phyloP scores from a whole-genome alignment of 2,329 filamentous ascomycete genomes.

The Helotiales sp. region DNA sequence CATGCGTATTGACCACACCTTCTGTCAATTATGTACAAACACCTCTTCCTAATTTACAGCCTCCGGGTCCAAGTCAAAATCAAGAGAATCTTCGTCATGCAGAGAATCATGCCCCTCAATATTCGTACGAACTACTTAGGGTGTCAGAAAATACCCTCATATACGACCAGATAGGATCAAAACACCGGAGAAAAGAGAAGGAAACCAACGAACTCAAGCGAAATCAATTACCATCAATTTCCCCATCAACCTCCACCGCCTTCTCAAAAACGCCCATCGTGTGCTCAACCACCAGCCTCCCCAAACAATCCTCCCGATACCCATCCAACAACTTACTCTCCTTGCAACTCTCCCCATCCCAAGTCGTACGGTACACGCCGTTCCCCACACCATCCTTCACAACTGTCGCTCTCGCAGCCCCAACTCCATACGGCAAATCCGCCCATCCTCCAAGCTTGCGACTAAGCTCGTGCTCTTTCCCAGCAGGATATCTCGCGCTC shows the following conservation, averaged over 20 bases:
- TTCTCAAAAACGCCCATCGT: constrained; percentile 34
- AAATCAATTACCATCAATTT: constrained; percentile 11
- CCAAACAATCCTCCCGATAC: constrained; percentile 40
- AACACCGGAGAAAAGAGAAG: background rate
- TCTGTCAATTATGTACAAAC: too few relatives aligned
- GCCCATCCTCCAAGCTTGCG: constrained; percentile 16
- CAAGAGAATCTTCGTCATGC: background rate
- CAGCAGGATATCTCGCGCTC: constrained; percentile 42
- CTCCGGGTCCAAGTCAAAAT: background rate
- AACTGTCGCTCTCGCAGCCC: constrained; percentile 35
- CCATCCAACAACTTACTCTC: constrained; percentile 38
- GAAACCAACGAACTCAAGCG: constrained; percentile 1
- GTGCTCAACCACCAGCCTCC: constrained; percentile 44
- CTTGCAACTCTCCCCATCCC: constrained; percentile 29
- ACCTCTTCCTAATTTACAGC: background rate
- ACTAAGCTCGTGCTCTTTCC: background rate
- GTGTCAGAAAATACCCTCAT: background rate
- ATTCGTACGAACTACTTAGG: background rate
- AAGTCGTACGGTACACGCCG: constrained; percentile 31
- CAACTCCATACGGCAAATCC: constrained; percentile 19
- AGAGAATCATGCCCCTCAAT: background rate
- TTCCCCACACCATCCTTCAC: constrained; percentile 42
- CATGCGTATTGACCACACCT: too few relatives aligned
- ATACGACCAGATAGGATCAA: background rate
- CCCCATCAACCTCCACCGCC: constrained; percentile 3